Base-by-base conservation (phyloP, 495 filamentous ascomycete genomes). In the Daldinia caldariorum region DNA sequence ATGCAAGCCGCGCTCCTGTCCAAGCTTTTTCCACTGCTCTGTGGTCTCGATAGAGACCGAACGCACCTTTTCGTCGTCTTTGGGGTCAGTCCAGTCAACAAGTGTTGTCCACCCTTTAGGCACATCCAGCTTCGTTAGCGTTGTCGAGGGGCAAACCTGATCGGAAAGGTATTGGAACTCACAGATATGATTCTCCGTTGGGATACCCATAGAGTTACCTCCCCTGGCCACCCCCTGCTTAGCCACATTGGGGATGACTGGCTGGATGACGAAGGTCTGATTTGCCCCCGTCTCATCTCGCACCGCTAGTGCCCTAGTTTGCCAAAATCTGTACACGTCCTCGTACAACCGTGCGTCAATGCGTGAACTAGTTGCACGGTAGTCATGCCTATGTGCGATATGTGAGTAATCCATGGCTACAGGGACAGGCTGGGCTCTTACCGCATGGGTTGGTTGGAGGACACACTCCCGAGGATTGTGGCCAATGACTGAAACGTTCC, bases 301-400 rank as follows among this genome's bases (percentile, higher is more conserved):
- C 3, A 69, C 59, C 3, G 56, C 61, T 3, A 49, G 14, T 7
- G 75, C 73, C 16, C 65, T 41, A 12, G 54, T 37, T 20, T 22
- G 49, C 76, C 75, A 79, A 67, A 76, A 67, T 2, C 2, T 45
- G 31, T 75, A 76, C 0, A 74, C 74, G 6, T 76, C 62, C 50
- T 76, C 76, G 43, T 77, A 77, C 3, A 78, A 58, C 41, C 72
- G 57, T 18, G 67, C 69, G 35, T 78, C 73, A 2, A 76, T 49
- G 9, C 57, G 54, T 0, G 50, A 55, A 43, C 68, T 76, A 12
- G 37, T 67, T 4, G 35, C 72, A 26, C 70, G 60, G 39, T 76
- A 77, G 53, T 79, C 75, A 32, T 76, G 75, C 4, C 75, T 73
- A 45, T n/a, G n/a, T n/a, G n/a, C n/a, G n/a, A n/a, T n/a, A n/a